Conservation (phyloP, 257 asterid genomes). For the Parsonsia alboflavescens region DNA sequence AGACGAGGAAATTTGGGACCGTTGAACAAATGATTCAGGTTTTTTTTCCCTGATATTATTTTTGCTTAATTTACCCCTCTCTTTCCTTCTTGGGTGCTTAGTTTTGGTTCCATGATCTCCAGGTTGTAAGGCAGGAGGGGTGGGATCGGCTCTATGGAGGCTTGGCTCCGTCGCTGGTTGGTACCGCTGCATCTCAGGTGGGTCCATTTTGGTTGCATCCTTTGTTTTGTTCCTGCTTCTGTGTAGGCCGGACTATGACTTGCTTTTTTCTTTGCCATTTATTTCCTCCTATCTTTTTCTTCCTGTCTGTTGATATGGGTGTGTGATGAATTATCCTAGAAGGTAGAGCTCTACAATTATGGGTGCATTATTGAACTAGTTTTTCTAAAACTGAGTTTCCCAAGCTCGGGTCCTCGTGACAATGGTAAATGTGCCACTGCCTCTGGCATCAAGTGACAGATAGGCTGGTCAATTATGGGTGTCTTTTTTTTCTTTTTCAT, state of each 20-base stretch:
- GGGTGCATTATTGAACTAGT: not conserved
- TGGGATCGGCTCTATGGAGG: conserved; percentile 92
- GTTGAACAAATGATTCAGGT: conserved; percentile 75
- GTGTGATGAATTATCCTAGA: not conserved
- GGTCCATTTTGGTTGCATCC: conserved; percentile 11
- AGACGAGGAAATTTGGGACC: conserved; percentile 53
- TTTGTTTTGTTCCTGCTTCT: conserved; percentile 15
- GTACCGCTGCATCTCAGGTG: conserved; percentile 96
- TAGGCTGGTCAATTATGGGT: conserved; percentile 11
- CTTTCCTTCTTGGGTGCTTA: not conserved
- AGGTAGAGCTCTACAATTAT: not conserved
- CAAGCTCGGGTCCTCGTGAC: conserved; percentile 40
- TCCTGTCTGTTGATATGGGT: not conserved
- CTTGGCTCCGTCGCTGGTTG: conserved; percentile 79
- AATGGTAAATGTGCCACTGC: conserved; percentile 44
- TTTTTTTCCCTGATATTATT: conserved; percentile 6
- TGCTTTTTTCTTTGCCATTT: not conserved
- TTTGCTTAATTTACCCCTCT: not conserved
- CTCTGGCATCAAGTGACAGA: conserved; percentile 12
- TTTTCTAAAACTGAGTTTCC: not conserved
- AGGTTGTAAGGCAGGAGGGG: conserved; percentile 90
- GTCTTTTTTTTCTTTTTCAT: not conserved
- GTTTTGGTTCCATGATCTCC: conserved; percentile 14
- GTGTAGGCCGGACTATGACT: not conserved
- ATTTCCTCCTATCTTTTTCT: not conserved